These are phyloP conservation scores for Sicyos edulis DNA, from an alignment of 306 rosid genomes.

Conservation along the genomic window DNA sequence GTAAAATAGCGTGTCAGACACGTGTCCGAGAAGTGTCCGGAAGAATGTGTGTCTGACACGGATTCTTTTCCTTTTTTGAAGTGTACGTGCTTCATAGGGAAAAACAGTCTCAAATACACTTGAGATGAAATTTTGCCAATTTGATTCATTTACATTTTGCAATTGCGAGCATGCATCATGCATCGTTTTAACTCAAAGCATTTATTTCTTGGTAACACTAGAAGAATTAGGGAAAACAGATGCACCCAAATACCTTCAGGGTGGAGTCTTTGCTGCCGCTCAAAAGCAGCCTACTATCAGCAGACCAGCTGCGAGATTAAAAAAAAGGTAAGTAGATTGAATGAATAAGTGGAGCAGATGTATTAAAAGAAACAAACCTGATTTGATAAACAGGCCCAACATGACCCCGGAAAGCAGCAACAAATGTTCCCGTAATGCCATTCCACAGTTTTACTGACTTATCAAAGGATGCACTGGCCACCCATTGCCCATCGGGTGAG, in stretches of 20 bases:
- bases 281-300: constrained; percentile 88
- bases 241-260: constrained; percentile 52
- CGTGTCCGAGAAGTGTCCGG: no score
- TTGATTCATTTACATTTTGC: no score
- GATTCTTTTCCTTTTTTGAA: no score
- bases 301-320: constrained; percentile 72
- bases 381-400: constrained; percentile 94
- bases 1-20: no score
- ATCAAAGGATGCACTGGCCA: constrained; percentile 93
- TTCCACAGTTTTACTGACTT: constrained; percentile 89
- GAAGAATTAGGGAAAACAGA: constrained; percentile 11
- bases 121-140: no score
- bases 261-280: constrained; percentile 95
- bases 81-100: no score
- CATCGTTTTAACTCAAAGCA: no score
- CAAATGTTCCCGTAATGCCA: constrained; percentile 75
- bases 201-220: no score
- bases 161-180: no score
- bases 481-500: constrained; percentile 98
- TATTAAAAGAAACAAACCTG: constrained; percentile 42
- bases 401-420: constrained; percentile 78
- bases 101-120: no score
- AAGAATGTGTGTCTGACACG: no score
- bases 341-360: constrained; percentile 7
- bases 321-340: constrained; percentile 25